These are phyloP conservation scores for Jacaranda copaia DNA, from an alignment of 257 asterid species.

Conservation along the genomic window DNA sequence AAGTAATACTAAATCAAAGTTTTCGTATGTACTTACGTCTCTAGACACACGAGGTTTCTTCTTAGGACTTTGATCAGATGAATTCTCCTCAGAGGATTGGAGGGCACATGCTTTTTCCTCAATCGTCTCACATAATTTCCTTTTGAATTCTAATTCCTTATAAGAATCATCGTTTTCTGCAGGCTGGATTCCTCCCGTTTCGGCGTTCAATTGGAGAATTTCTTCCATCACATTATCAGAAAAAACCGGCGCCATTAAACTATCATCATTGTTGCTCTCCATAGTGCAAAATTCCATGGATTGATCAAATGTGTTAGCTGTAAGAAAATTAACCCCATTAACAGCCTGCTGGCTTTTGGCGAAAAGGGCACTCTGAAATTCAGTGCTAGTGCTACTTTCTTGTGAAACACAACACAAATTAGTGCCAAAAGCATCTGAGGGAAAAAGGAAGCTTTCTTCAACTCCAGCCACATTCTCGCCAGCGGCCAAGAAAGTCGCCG, in stretches of 20 bases:
- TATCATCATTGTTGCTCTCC: conserved; percentile 32
- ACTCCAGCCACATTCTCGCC: background rate
- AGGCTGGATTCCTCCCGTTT: conserved; percentile 33
- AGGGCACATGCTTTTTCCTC: background rate
- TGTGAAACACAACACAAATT: conserved; percentile 53
- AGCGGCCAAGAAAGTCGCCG: too few relatives aligned
- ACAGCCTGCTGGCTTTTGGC: background rate
- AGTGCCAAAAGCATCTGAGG: conserved; percentile 24
- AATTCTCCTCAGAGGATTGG: background rate
- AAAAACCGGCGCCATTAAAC: conserved; percentile 27
- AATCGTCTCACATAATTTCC: conserved; percentile 33
- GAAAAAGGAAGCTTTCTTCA: conserved; percentile 22
- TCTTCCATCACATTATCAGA: conserved; percentile 46
- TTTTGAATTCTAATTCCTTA: conserved; percentile 45
- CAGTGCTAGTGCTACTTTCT: conserved; percentile 59
- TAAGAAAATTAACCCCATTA: conserved; percentile 22
- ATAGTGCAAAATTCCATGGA: conserved; percentile 40
- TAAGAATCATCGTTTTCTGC: conserved; percentile 11
- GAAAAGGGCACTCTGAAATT: conserved; percentile 31
- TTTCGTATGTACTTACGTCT: conserved; percentile 50
- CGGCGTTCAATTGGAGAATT: conserved; percentile 40
- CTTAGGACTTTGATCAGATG: conserved; percentile 44
- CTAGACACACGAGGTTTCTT: conserved; percentile 57
- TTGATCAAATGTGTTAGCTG: conserved; percentile 27
- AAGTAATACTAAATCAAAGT: background rate